phyloP scores from a whole-genome alignment of 2,329 filamentous ascomycete genomes.

The Diplodia mutila region DNA sequence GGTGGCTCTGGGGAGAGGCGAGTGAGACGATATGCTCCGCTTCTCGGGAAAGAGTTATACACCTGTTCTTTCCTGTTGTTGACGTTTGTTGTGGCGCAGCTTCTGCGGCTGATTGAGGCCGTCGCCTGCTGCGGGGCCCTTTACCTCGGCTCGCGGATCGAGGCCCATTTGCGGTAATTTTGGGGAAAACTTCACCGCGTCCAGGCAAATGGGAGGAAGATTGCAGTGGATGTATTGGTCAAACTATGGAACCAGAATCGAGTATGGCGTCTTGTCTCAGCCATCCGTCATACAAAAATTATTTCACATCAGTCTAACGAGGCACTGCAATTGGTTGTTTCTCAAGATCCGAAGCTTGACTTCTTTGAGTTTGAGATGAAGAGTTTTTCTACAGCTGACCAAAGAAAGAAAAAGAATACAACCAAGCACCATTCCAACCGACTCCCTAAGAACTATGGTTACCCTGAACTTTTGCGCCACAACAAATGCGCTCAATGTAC shows the following conservation, averaged over 20 bases:
- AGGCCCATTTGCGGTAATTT: background rate
- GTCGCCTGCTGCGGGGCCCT: background rate
- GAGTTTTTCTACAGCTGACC: background rate
- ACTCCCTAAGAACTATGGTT: background rate
- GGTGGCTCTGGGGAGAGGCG: too few relatives aligned
- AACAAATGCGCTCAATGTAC: background rate
- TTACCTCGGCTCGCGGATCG: conserved; percentile 4
- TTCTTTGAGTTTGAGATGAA: background rate
- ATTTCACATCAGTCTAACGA: background rate
- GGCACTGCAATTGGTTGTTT: background rate
- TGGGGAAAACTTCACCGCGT: background rate
- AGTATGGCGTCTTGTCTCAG: background rate
- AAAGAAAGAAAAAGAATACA: background rate
- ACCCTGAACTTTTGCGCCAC: background rate
- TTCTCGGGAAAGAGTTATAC: background rate
- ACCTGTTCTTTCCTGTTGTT: background rate
- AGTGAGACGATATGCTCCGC: background rate
- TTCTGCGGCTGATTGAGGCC: background rate
- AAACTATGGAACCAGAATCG: background rate
- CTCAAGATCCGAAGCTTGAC: background rate
- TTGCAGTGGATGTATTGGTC: background rate
- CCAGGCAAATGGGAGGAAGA: background rate
- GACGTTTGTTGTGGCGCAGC: background rate
- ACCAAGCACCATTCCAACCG: background rate
- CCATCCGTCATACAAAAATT: background rate